Conservation (phyloP, 2,329 filamentous ascomycete species). For the Pezicula neosporulosa region DNA sequence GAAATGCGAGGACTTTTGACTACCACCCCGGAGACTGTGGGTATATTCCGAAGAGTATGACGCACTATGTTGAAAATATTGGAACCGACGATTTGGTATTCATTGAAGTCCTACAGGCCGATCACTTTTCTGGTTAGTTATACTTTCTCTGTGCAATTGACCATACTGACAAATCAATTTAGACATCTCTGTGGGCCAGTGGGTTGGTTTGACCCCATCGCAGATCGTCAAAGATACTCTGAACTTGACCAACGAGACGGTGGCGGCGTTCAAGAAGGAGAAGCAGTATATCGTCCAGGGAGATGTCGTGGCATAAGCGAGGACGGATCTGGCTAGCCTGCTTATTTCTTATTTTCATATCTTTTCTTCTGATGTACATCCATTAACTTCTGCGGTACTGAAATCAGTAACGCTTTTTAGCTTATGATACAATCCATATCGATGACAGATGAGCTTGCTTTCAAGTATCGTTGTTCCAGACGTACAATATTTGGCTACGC, state of each 20-base stretch:
- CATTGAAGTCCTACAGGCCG: conserved; percentile 70
- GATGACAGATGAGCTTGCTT: no score
- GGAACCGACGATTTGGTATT: conserved; percentile 74
- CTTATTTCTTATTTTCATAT: no score
- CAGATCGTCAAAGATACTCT: conserved; percentile 58
- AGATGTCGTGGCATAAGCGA: conserved; percentile 3
- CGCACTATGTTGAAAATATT: conserved; percentile 79
- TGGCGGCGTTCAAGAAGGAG: conserved; percentile 37
- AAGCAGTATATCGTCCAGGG: conserved; percentile 42
- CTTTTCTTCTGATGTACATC: no score
- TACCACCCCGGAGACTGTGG: conserved; percentile 73
- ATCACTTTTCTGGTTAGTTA: conserved; percentile 49
- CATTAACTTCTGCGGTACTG: no score
- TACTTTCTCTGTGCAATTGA: background rate
- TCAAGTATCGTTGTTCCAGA: no score
- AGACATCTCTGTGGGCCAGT: conserved; percentile 41
- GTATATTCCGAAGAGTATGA: conserved; percentile 74
- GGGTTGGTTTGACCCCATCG: conserved; percentile 47
- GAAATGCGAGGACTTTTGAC: conserved; percentile 70
- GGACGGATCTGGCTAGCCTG: background rate
- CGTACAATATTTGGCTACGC: no score
- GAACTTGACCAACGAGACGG: conserved; percentile 35
- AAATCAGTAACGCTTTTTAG: no score
- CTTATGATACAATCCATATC: no score
- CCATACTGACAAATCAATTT: conserved; percentile 14